Percentiles rank a stretch among this genome's conserved stretches.
These are phyloP conservation scores for Fagus sylvatica DNA, from an alignment of 306 rosid species.

Conservation along the genomic window DNA sequence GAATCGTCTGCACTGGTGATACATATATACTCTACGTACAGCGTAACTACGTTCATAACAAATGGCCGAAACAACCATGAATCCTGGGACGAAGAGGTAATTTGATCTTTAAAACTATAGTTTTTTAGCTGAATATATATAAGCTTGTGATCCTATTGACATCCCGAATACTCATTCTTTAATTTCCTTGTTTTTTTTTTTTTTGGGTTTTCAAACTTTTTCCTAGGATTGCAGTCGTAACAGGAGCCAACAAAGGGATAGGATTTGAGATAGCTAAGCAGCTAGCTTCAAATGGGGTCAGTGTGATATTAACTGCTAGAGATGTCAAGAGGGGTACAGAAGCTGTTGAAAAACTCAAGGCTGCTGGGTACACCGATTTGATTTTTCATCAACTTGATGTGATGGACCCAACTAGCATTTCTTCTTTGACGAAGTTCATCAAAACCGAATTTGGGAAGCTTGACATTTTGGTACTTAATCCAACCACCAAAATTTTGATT, in stretches of 20 bases:
- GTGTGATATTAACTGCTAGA: constrained; percentile 1
- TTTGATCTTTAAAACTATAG: no score
- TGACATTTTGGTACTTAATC: not conserved
- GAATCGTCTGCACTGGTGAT: no score
- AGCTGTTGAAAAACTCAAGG: constrained; percentile 3
- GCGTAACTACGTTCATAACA: no score
- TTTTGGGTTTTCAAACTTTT: not conserved
- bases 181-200: no score
- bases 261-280: not conserved
- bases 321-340: not conserved
- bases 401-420: not conserved
- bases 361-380: not conserved
- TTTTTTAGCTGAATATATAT: no score
- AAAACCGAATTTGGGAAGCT: constrained; percentile 1
- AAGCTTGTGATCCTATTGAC: no score
- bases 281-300: constrained; percentile 1
- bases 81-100: no score
- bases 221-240: constrained; percentile 21
- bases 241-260: constrained; percentile 29
- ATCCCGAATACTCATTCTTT: no score
- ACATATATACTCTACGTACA: no score
- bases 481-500: no score
- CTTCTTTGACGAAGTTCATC: not conserved
- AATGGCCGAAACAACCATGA: no score
- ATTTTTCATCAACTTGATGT: constrained; percentile 12